Evolutionary conservation across 371 early-diverging fungal species (phyloP).

Genomic region (Catenaria anguillulae): DNA sequence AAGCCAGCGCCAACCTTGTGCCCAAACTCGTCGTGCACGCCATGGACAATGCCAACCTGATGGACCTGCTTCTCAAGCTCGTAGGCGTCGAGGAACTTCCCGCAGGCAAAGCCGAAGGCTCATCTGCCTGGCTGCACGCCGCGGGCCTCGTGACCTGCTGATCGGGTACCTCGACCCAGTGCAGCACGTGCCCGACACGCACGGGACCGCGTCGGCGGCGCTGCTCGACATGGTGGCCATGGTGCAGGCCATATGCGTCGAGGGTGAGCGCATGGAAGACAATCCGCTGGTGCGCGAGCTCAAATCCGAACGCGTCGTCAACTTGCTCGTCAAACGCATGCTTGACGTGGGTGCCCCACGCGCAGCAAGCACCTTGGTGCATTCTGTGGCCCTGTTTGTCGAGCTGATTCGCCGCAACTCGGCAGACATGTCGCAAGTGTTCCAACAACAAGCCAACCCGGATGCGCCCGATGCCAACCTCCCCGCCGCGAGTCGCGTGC

Average conservation of each 20-base stretch:
- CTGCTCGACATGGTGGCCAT: conserved; percentile 81
- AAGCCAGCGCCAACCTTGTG: neutral
- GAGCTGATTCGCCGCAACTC: conserved; percentile 84
- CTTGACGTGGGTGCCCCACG: conserved; percentile 59
- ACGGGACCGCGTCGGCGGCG: conserved; percentile 76
- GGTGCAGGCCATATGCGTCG: conserved; percentile 52
- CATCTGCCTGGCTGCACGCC: conserved; percentile 59
- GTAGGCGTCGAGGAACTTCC: conserved; percentile 78
- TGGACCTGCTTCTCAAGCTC: conserved; percentile 77
- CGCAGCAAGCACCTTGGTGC: conserved; percentile 65
- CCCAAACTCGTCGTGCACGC: conserved; percentile 6
- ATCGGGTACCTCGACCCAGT: conserved; percentile 61
- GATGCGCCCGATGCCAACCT: conserved; percentile 13
- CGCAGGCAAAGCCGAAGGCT: conserved; percentile 30
- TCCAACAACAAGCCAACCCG: conserved; percentile 13
- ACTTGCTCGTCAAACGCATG: conserved; percentile 67
- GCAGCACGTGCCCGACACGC: conserved; percentile 48
- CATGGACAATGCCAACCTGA: conserved; percentile 67
- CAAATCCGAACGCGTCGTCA: conserved; percentile 53
- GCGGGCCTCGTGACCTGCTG: conserved; percentile 57
- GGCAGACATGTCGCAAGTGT: conserved; percentile 11
- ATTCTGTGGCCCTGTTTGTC: conserved; percentile 84
- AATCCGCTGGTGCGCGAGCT: conserved; percentile 60
- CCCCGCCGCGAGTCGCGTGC: too few relatives aligned
- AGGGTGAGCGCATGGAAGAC: conserved; percentile 47